These are phyloP conservation scores for Physocladia obscura DNA, from an alignment of 192 early-diverging fungal species.

Conservation along the genomic window DNA sequence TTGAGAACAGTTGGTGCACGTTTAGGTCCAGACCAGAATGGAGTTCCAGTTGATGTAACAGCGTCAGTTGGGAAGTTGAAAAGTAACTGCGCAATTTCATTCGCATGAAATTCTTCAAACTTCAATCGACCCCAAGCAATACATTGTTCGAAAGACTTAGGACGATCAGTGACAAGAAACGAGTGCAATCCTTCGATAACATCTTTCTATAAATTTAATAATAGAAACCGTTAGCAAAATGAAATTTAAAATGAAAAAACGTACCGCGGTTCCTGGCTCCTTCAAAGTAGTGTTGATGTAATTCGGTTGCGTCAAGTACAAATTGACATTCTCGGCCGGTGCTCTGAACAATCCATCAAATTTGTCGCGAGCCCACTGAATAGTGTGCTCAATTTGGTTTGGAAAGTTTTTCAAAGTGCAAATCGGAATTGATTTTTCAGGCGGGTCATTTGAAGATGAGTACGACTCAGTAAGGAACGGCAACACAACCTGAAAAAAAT, in stretches of 20 bases:
- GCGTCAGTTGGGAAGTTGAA: conserved; percentile 97
- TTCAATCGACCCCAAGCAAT: conserved; percentile 84
- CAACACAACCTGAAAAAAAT: conserved; percentile 67
- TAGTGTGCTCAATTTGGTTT: conserved; percentile 88
- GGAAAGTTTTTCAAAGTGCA: conserved; percentile 99
- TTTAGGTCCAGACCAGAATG: conserved; percentile 98
- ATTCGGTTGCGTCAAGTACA: conserved; percentile 83
- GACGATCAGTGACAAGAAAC: conserved; percentile 74
- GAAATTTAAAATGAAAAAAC: not conserved
- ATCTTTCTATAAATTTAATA: conserved; percentile 70
- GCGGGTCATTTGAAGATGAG: conserved; percentile 95
- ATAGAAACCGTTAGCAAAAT: not conserved
- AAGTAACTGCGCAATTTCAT: conserved; percentile 90
- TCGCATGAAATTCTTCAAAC: conserved; percentile 93
- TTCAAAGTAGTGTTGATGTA: conserved; percentile 74
- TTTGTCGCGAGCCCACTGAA: conserved; percentile 91
- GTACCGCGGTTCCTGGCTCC: conserved; percentile 65
- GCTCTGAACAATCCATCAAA: conserved; percentile 93
- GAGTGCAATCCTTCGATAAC: conserved; percentile 72
- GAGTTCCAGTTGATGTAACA: conserved; percentile 80
- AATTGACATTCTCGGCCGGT: conserved; percentile 92
- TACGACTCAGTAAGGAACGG: conserved; percentile 97
- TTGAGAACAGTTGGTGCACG: conserved; percentile 79
- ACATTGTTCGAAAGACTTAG: conserved; percentile 88
- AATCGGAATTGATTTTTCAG: conserved; percentile 94